A percentile compares a stretch with the other conserved stretches of the same genome.
phyloP scores from a whole-genome alignment of 495 filamentous ascomycete genomes.

The Podospora pseudoanserina region DNA sequence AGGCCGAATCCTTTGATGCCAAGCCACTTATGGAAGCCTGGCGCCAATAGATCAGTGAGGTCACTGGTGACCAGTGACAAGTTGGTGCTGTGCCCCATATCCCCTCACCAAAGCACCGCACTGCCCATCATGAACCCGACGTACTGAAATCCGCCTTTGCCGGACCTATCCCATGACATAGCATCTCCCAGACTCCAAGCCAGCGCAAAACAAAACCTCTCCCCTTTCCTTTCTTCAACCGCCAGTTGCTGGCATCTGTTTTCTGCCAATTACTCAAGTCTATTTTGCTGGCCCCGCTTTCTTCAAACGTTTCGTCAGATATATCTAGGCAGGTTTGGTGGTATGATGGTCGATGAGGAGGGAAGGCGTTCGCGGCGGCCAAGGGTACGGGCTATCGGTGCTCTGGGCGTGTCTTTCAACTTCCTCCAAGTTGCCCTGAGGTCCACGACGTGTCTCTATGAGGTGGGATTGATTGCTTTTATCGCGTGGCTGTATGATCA shows the following conservation, averaged over 20 bases:
- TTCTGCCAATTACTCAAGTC: too few relatives aligned
- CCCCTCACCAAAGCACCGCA: background rate
- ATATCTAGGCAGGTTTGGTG: background rate
- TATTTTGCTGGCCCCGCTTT: background rate
- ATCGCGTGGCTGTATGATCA: slow-evolving; percentile 20
- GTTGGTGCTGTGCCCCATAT: background rate
- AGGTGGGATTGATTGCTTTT: slow-evolving; percentile 18
- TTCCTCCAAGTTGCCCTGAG: slow-evolving; percentile 17
- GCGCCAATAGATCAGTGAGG: background rate
- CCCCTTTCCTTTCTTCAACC: background rate
- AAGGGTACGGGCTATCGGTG: background rate
- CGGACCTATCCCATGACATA: background rate
- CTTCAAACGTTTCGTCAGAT: background rate
- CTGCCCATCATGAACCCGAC: background rate
- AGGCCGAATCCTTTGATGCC: background rate
- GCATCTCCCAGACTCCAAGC: background rate
- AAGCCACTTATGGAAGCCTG: background rate
- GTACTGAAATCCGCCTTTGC: background rate
- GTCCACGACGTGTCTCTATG: slow-evolving; percentile 16
- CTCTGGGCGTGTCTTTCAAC: slow-evolving; percentile 23
- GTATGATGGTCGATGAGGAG: background rate
- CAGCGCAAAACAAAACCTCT: background rate
- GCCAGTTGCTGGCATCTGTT: too few relatives aligned
- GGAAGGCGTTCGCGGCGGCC: background rate
- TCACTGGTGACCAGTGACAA: background rate